These are phyloP conservation scores for Fusarium pseudograminearum DNA, from an alignment of 2,329 filamentous ascomycete genomes.

Conservation along the genomic window DNA sequence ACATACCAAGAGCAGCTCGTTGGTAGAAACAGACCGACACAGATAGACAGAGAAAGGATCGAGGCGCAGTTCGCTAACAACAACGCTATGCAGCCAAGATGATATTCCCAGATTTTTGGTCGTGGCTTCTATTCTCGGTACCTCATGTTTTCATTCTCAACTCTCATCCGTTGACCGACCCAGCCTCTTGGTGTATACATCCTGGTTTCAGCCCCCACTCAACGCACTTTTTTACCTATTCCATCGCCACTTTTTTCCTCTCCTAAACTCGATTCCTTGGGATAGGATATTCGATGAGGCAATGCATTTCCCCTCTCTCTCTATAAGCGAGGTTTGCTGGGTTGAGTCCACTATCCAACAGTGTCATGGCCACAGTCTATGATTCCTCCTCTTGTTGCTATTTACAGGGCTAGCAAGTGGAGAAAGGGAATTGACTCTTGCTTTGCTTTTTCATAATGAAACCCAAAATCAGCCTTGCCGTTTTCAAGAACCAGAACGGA, in stretches of 20 bases:
- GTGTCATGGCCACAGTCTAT: not conserved
- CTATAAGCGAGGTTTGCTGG: not conserved
- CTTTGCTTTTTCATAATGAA: conserved; percentile 14
- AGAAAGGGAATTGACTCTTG: conserved; percentile 15
- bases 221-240: conserved; percentile 17
- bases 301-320: conserved; percentile 14
- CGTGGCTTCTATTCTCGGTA: conserved; percentile 39
- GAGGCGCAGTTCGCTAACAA: conserved; percentile 18
- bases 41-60: not conserved
- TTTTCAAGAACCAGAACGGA: conserved; percentile 17
- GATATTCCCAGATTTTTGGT: conserved; percentile 16
- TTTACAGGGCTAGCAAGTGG: conserved; percentile 42
- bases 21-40: conserved; percentile 10
- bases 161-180: conserved; percentile 15
- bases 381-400: conserved; percentile 4
- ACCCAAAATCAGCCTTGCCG: conserved; percentile 44
- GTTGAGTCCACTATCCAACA: not conserved
- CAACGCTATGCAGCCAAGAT: conserved; percentile 9
- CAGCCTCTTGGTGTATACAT: conserved; percentile 25
- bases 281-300: not conserved
- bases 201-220: conserved; percentile 32
- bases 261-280: not conserved
- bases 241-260: conserved; percentile 15
- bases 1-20: conserved; percentile 1
- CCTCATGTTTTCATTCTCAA: conserved; percentile 29